A percentile compares a stretch with the other conserved stretches of the same genome.
phyloP scores from a whole-genome alignment of 495 filamentous ascomycete genomes.

The Physcia stellaris region DNA sequence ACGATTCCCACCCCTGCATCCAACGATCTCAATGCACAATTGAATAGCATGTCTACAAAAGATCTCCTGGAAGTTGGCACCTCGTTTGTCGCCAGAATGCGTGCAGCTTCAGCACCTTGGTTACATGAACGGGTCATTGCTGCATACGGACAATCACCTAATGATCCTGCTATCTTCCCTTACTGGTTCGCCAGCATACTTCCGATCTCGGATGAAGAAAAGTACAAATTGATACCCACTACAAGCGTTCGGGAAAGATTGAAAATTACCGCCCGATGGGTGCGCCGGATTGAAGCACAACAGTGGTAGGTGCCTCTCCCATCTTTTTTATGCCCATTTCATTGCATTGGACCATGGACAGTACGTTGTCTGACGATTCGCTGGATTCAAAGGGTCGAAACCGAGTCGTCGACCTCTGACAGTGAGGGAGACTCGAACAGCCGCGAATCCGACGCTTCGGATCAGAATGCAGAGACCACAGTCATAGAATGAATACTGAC shows the following conservation, averaged over 20 bases:
- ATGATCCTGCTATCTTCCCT: conserved; percentile 63
- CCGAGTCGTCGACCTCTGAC: conserved; percentile 7
- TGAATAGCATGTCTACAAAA: conserved; percentile 53
- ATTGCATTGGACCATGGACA: conserved; percentile 11
- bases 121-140: conserved; percentile 51
- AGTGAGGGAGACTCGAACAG: conserved; percentile 5
- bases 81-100: conserved; percentile 55
- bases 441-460: neutral
- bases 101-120: conserved; percentile 54
- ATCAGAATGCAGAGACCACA: neutral
- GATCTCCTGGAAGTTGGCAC: conserved; percentile 49
- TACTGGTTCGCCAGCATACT: conserved; percentile 85
- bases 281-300: conserved; percentile 54
- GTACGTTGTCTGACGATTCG: conserved; percentile 7
- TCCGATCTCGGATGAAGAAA: conserved; percentile 62
- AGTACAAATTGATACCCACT: conserved; percentile 57
- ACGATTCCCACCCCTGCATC: conserved; percentile 14
- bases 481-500: conserved; percentile 7
- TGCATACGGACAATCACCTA: conserved; percentile 65
- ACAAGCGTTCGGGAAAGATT: conserved; percentile 65
- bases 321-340: conserved; percentile 3
- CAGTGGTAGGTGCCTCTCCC: conserved; percentile 46
- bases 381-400: conserved; percentile 6
- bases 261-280: conserved; percentile 67
- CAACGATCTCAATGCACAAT: conserved; percentile 20